phyloP scores from a whole-genome alignment of 2,329 filamentous ascomycete species.

The Aureobasidium namibiae region DNA sequence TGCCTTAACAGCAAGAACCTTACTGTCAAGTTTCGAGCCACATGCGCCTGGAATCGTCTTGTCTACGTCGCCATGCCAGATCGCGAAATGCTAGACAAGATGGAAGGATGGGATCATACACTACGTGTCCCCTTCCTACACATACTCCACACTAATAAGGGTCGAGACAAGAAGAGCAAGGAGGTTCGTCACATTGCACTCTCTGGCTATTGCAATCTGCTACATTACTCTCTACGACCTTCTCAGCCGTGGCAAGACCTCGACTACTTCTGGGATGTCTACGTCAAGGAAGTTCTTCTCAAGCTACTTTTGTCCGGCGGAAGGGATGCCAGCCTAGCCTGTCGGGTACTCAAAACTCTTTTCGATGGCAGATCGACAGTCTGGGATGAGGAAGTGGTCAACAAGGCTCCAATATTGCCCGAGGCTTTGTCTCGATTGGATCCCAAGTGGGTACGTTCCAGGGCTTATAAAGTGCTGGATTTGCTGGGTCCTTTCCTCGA shows the following conservation, averaged over 20 bases:
- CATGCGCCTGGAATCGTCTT: constrained; percentile 78
- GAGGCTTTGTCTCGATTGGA: constrained; percentile 81
- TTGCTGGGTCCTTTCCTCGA: constrained; percentile 48
- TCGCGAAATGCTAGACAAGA: constrained; percentile 44
- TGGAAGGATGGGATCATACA: constrained; percentile 52
- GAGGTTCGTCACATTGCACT: constrained; percentile 52
- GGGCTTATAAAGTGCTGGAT: constrained; percentile 56
- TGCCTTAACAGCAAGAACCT: constrained; percentile 76
- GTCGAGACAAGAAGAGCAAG: constrained; percentile 39
- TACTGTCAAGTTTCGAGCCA: constrained; percentile 64
- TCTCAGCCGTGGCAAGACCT: constrained; percentile 56
- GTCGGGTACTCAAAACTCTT: constrained; percentile 64
- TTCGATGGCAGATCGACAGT: constrained; percentile 50
- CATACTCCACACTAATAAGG: constrained; percentile 57
- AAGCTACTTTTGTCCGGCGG: constrained; percentile 44
- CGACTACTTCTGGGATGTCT: constrained; percentile 71
- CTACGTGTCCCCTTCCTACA: constrained; percentile 58
- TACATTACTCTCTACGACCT: constrained; percentile 76
- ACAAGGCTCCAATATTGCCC: constrained; percentile 43
- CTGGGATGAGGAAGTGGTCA: constrained; percentile 69
- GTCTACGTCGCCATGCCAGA: constrained; percentile 65
- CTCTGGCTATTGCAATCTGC: constrained; percentile 67
- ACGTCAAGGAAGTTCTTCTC: constrained; percentile 57
- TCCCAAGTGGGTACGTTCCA: constrained; percentile 76
- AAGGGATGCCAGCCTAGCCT: constrained; percentile 52